Evolutionary conservation across 2,329 filamentous ascomycete genomes (phyloP).

Genomic region (Laburnicola sp.): DNA sequence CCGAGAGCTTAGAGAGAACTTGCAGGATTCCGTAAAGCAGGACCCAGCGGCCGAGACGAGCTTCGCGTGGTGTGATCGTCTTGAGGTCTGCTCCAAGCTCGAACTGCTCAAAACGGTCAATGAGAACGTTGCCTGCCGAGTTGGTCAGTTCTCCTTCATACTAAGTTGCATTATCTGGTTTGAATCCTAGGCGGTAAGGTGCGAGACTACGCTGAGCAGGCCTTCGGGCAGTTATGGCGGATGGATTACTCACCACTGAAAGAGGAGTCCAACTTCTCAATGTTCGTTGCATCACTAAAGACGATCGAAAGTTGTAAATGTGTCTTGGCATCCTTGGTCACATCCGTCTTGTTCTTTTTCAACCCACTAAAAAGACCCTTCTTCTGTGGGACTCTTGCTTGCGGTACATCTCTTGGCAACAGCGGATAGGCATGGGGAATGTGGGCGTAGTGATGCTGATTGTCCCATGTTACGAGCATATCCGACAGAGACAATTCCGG

Average conservation of each 20-base stretch:
- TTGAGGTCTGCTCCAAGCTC: conserved; percentile 44
- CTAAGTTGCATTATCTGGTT: no score
- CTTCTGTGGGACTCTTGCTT: conserved; percentile 34
- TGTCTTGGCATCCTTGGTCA: conserved; percentile 43
- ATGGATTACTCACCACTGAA: conserved; percentile 36
- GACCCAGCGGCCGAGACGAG: conserved; percentile 50
- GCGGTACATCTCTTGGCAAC: conserved; percentile 52
- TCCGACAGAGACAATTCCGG: conserved; percentile 66
- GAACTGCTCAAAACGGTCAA: conserved; percentile 48
- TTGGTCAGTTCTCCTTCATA: neutral
- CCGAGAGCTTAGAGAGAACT: conserved; percentile 47
- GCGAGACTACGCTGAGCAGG: no score
- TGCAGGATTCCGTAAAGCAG: conserved; percentile 49
- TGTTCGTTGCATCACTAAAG: conserved; percentile 48
- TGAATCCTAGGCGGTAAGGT: no score
- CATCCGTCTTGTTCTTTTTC: conserved; percentile 42
- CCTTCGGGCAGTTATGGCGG: no score
- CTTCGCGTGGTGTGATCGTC: conserved; percentile 43
- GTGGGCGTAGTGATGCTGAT: conserved; percentile 56
- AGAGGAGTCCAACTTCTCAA: conserved; percentile 43
- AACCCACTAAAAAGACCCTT: conserved; percentile 40
- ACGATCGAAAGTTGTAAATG: conserved; percentile 46
- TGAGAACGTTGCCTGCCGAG: conserved; percentile 40
- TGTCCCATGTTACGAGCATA: conserved; percentile 67
- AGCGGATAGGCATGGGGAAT: conserved; percentile 66